Base-by-base conservation (phyloP, 2,329 filamentous ascomycete genomes). In the Pleomassaria siparia region DNA sequence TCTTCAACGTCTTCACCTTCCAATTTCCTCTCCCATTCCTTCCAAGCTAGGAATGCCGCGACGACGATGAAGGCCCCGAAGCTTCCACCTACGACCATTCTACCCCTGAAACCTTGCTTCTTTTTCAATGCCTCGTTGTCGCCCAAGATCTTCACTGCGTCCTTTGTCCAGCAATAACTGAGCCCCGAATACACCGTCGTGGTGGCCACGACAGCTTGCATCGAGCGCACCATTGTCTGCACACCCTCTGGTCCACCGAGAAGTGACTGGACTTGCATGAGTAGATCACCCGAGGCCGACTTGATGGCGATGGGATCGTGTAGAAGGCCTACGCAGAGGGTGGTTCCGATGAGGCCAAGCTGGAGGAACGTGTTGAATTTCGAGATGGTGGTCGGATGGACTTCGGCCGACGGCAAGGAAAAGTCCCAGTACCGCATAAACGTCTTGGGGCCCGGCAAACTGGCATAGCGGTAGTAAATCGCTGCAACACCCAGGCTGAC, bases 371-470 rank as follows among this genome's bases (percentile, higher is more conserved):
- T 99, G 72, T 99, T 99, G 72, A 91, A 72, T 62, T 95, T 95
- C 72, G 87, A 91, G 52, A 95, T 89, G 1, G 81, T 86, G 0
- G 89, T 94, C 1, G 89, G 89, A 50, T 84, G 86, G 5, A 95
- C 89, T 72, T 94, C 89, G 2, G 89, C 89, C 30, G 85, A 89
- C 2, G 89, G 94, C 12, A 99, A 80, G 2, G 88, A 92, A 67
- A 99, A 97, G 72, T 99, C 94, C 94, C 94, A 99, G 73, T 97
- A 99, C 15, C 94, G 80, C 15, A 81, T 74, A 72, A 96, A 89
- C 0, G 94, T 97, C 74, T 97, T 97, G 1, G 94, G 94, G 0
- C 89, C 86, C 0, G 94, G 94, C 5, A 99, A 80, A 2, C 89
- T 95, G 56, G 96, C 95, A 82, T 90, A 97, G 54, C 94, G 87